phyloP scores from a whole-genome alignment of 23 red algal species.

The Gracilaria caudata region DNA sequence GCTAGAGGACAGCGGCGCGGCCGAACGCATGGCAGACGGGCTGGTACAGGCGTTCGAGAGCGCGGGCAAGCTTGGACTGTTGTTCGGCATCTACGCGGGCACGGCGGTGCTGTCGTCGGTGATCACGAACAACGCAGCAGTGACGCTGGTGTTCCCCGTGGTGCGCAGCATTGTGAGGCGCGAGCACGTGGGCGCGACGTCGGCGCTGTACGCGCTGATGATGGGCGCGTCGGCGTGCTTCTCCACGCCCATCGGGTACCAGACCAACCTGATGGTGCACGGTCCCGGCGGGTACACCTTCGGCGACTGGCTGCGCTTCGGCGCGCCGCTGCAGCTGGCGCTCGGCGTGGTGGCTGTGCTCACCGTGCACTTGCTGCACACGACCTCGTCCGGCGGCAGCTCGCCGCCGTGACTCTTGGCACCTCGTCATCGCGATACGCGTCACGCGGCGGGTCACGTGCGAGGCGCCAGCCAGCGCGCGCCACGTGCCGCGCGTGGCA shows the following conservation, averaged over 20 bases:
- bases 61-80: conserved; percentile 43
- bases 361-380: conserved; percentile 8
- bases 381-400: no score
- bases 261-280: conserved; percentile 79
- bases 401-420: background rate
- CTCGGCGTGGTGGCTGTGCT: conserved; percentile 15
- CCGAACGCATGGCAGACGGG: conserved; percentile 42
- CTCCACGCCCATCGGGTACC: conserved; percentile 67
- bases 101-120: conserved; percentile 62
- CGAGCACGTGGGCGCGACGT: conserved; percentile 7
- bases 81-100: conserved; percentile 60
- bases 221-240: conserved; percentile 62
- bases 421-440: background rate
- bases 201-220: conserved; percentile 68
- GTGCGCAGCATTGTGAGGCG: conserved; percentile 32
- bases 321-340: conserved; percentile 35
- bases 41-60: conserved; percentile 35
- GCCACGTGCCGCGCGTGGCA: no score
- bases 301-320: conserved; percentile 49
- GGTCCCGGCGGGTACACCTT: conserved; percentile 52
- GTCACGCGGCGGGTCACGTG: no score
- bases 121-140: conserved; percentile 75
- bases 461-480: no score
- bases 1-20: conserved; percentile 62
- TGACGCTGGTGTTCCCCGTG: conserved; percentile 62